Evolutionary conservation across 768 basidiomycete species (phyloP).

Genomic region (Hygrophorus pudorinus): DNA sequence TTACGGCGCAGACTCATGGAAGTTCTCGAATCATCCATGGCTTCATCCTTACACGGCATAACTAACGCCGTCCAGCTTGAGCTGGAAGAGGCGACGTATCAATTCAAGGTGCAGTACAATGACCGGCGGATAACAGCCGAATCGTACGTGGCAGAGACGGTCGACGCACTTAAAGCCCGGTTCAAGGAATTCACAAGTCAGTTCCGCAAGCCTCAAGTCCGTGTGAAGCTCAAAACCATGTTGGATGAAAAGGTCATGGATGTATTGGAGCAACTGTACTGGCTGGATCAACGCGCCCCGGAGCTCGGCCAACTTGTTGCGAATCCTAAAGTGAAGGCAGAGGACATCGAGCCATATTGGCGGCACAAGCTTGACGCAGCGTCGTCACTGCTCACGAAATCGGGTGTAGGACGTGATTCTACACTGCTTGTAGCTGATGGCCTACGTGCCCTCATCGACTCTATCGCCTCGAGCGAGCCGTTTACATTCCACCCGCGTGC

Average conservation of each 20-base stretch:
- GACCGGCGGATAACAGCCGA: constrained; percentile 91
- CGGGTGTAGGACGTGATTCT: constrained; percentile 89
- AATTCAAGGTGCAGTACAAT: constrained; percentile 99
- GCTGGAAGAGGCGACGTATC: constrained; percentile 93
- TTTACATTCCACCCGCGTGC: constrained; percentile 87
- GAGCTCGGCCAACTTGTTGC: constrained; percentile 66
- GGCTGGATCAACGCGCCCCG: constrained; percentile 79
- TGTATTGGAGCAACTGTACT: constrained; percentile 93
- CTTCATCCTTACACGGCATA: constrained; percentile 88
- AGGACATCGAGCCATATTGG: constrained; percentile 88
- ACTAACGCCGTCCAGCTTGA: constrained; percentile 96
- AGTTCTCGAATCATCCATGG: constrained; percentile 96
- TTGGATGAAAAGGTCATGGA: constrained; percentile 96
- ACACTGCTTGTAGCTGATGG: constrained; percentile 94
- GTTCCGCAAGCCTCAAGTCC: constrained; percentile 84
- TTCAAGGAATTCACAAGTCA: constrained; percentile 81
- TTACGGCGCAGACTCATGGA: constrained; percentile 90
- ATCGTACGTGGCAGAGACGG: constrained; percentile 95
- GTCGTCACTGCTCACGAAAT: constrained; percentile 87
- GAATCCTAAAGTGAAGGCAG: constrained; percentile 58
- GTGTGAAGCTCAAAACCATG: constrained; percentile 83
- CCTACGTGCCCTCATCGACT: constrained; percentile 79
- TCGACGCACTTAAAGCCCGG: constrained; percentile 82
- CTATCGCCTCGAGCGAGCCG: constrained; percentile 81
- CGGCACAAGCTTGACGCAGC: constrained; percentile 94